Conservation (phyloP, 2,329 filamentous ascomycete genomes). For the Trichophyton simii region DNA sequence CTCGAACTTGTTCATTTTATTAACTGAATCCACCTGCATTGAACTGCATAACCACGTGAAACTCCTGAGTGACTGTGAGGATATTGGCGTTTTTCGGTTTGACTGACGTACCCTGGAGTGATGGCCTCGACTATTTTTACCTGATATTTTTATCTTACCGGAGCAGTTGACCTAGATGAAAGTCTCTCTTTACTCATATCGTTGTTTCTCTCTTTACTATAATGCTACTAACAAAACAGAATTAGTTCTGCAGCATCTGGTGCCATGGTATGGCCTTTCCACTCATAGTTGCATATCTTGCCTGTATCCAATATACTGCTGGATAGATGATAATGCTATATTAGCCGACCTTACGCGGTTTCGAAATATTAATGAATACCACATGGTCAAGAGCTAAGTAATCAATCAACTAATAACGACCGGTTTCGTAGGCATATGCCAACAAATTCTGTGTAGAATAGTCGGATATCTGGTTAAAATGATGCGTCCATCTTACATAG, state of each 20-base stretch:
- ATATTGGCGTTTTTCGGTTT: neutral
- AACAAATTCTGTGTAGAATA: too few species aligned
- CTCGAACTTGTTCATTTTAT: neutral
- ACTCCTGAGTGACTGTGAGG: neutral
- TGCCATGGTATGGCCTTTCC: neutral
- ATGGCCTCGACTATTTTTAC: neutral
- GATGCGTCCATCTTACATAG: too few species aligned
- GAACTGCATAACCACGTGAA: neutral
- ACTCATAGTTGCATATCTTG: neutral
- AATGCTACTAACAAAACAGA: neutral
- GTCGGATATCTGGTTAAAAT: too few species aligned
- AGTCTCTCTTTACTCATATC: neutral
- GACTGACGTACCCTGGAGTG: neutral
- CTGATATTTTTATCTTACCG: neutral
- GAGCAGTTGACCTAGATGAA: neutral
- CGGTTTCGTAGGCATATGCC: too few species aligned
- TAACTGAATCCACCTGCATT: neutral
- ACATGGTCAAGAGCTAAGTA: too few species aligned
- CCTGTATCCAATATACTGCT: neutral
- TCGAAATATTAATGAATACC: too few species aligned
- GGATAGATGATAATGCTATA: too few species aligned
- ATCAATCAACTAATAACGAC: too few species aligned
- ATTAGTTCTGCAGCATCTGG: neutral
- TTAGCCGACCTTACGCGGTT: too few species aligned
- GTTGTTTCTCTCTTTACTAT: neutral